Base-by-base conservation (phyloP, 1,284 basidiomycete genomes). In the Volvariella surrecta region DNA sequence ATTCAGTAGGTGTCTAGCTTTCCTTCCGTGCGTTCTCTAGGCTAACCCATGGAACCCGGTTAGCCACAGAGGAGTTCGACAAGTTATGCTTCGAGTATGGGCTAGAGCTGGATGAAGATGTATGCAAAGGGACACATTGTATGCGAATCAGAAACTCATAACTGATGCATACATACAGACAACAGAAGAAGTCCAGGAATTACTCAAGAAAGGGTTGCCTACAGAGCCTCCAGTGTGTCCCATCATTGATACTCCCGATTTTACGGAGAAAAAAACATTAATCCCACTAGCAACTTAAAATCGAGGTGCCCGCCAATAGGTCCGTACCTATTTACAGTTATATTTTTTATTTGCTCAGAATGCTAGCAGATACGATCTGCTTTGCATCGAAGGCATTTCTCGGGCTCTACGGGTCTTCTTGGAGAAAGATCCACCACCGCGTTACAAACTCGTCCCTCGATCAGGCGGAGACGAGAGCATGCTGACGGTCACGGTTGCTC, bases 291-390 rank as follows among this genome's bases (percentile, higher is more conserved):
- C 87, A 95, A 86, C 72, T 99, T 54, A 99, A 99, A 78, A 97
- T 99, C 56, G 95, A 99, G 65, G 80, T 97, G 43, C 95, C 96
- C 22, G 96, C 96, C 19, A 99, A 97, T 63, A 81, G 90, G 88
- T 79, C 47, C 42, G 60, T 50, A 28, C 32, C 16, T 8, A 22
- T 31, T 31, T 35, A 32, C 21, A 18, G 39, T 39, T 45, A 47
- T 43, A n/a, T 20, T 11, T 49, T 15, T 32, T 6, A 38, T 22
- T 43, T 48, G 41, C 44, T 35, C 39, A 45, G 45, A 48, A 22
- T 44, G 24, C 46, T 48, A 52, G 32, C 60, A 94, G 94, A 76
- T 98, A 99, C 59, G 96, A 99, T 68, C 74, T 99, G 16, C 79
- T 99, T 39, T 99, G 96, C 60, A 85, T 96, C 55, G 96, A 99